Evolutionary conservation across 192 early-diverging fungal species (phyloP), one percentile per base, ranked within the genome.

Genomic region (Coemansia guatemalensis): DNA sequence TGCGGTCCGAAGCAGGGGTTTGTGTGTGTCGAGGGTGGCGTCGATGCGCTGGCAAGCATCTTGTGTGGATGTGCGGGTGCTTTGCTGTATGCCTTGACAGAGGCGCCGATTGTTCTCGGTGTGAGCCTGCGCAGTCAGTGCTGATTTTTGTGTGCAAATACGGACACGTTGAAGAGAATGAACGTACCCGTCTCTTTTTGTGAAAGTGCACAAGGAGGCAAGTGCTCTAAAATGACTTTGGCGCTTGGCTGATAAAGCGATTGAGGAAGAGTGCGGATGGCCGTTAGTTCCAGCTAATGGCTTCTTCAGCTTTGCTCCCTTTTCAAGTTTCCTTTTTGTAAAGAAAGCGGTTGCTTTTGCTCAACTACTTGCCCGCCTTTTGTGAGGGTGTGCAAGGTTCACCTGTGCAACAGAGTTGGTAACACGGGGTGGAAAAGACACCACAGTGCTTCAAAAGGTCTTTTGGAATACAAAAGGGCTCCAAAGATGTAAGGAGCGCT

Each of bases 31-130:
- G 35, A 39, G 60, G 52, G 30, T 53, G 61, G 61, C 22, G 61
- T 54, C 1, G 61, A 18, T 8, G 61, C 52, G 51, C 61, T 54
- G 39, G 61, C 61, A 33, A 63, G 51, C 61, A 63, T 63, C 6
- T 39, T 60, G 58, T 41, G 56, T 47, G 57, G 9, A 39, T 17
- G 51, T 48, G 41, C 35, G 35, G 35, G 4, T 58, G 17, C 20
- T 47, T 58, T 47, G 24, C n/a, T 33, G 18, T n/a, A 25, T 22
- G 41, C 24, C 8, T 33, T n/a, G 5, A 23, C 24, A 24, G 57
- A 39, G 56, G 14, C 41, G 56, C 44, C 25, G 44, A 59, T 59
- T 59, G 58, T 59, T 48, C 58, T 22, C 24, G 44, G 47, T 26
- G n/a, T 54, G 17, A 9, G 4, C 26, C 53, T 14, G 53, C 26